phyloP scores from a whole-genome alignment of 768 basidiomycete genomes.

The Podaxis sp. region DNA sequence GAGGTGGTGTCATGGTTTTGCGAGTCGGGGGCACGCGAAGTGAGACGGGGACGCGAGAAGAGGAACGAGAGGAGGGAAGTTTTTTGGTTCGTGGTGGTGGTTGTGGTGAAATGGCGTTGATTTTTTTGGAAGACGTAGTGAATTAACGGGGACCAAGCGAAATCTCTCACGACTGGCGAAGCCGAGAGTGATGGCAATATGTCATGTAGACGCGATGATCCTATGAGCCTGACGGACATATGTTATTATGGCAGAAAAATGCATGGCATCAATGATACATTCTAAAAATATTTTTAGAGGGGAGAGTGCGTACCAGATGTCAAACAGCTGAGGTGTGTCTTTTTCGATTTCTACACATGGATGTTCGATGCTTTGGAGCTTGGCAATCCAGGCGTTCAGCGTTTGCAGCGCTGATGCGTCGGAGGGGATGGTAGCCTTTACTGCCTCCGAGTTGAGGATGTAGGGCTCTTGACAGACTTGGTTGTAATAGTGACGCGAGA shows the following conservation, averaged over 20 bases:
- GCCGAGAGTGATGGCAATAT: slow-evolving; percentile 43
- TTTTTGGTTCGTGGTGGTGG: not conserved
- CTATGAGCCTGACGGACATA: slow-evolving; percentile 47
- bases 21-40: slow-evolving; percentile 8
- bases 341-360: slow-evolving; percentile 48
- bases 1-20: not conserved
- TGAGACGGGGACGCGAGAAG: not conserved
- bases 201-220: slow-evolving; percentile 40
- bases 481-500: slow-evolving; percentile 45
- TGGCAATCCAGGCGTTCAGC: slow-evolving; percentile 45
- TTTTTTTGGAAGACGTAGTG: slow-evolving; percentile 49
- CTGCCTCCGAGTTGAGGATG: slow-evolving; percentile 24
- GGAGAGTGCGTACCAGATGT: slow-evolving; percentile 45
- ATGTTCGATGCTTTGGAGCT: slow-evolving; percentile 40
- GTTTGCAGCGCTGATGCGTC: slow-evolving; percentile 33
- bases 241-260: too few relatives aligned
- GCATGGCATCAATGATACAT: not conserved
- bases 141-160: slow-evolving; percentile 64
- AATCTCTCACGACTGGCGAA: slow-evolving; percentile 51
- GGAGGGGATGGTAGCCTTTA: slow-evolving; percentile 24
- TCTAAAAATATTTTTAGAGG: not conserved
- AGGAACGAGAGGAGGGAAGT: slow-evolving; percentile 21
- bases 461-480: slow-evolving; percentile 42
- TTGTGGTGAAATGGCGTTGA: slow-evolving; percentile 34
- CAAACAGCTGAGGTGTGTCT: slow-evolving; percentile 43